phyloP scores from a whole-genome alignment of 1,139 yeast species.

The Blastobotrys persicus region DNA sequence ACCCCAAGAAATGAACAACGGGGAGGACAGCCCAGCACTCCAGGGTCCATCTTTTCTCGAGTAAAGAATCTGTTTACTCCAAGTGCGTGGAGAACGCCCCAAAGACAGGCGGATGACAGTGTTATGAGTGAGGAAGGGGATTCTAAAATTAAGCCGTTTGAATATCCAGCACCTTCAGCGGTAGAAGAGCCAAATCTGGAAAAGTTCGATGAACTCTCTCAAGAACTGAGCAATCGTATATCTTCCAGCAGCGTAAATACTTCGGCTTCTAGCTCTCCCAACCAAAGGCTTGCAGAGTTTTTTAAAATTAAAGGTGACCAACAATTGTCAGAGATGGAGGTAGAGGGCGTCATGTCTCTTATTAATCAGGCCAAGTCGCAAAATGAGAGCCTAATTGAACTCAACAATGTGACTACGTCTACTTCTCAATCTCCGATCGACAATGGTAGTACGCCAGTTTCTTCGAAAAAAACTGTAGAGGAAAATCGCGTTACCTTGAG shows the following conservation, averaged over 20 bases:
- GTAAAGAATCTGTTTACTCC: conserved; percentile 25
- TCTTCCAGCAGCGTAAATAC: conserved; percentile 6
- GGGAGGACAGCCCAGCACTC: conserved; percentile 11
- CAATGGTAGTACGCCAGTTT: neutral
- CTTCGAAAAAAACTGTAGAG: neutral
- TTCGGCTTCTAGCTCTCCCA: conserved; percentile 38
- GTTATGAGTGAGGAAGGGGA: neutral
- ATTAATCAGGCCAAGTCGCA: conserved; percentile 42
- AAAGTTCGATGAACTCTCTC: conserved; percentile 12
- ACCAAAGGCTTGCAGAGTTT: conserved; percentile 65
- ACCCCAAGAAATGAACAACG: neutral
- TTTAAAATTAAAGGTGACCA: conserved; percentile 72
- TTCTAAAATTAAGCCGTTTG: conserved; percentile 16
- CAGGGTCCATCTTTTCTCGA: conserved; percentile 24
- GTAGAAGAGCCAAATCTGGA: conserved; percentile 20
- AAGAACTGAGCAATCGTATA: neutral
- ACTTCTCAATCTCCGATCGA: neutral
- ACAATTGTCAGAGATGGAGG: conserved; percentile 73
- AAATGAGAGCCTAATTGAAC: conserved; percentile 27
- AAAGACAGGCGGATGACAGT: neutral
- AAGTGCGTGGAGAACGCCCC: conserved; percentile 12
- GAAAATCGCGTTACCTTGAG: too few relatives aligned
- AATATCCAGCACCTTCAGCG: conserved; percentile 21
- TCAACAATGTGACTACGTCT: conserved; percentile 3
- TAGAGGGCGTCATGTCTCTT: conserved; percentile 76